Conservation (phyloP, 805 yeast genomes). For the Lipomyces kockii region DNA sequence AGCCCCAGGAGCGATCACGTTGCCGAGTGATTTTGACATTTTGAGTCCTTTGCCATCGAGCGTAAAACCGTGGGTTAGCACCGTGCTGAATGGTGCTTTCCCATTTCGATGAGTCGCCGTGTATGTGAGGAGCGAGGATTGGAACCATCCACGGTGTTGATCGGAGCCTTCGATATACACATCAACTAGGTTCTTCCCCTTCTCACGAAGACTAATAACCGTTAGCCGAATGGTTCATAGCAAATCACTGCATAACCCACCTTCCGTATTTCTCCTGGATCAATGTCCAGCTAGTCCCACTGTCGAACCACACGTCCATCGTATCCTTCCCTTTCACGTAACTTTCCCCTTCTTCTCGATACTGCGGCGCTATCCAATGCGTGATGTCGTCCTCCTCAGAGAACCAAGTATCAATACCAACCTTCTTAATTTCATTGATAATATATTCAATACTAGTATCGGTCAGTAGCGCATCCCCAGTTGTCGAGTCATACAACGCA, state of each 20-base stretch:
- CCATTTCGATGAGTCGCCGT: constrained; percentile 52
- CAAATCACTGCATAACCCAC: constrained; percentile 30
- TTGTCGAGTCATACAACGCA: constrained; percentile 64
- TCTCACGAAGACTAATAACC: constrained; percentile 8
- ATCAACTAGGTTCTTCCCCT: constrained; percentile 63
- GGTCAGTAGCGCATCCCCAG: constrained; percentile 68
- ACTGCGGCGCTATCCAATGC: constrained; percentile 74
- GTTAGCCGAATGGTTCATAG: neutral
- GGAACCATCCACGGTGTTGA: constrained; percentile 99
- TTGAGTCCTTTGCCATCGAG: constrained; percentile 83
- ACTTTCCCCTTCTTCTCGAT: constrained; percentile 49
- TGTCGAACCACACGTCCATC: constrained; percentile 99
- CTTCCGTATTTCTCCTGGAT: constrained; percentile 51
- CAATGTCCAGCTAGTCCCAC: constrained; percentile 89
- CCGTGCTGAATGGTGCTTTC: constrained; percentile 69
- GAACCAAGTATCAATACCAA: constrained; percentile 87
- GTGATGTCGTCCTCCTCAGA: constrained; percentile 53
- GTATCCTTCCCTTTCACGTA: constrained; percentile 81
- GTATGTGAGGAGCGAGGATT: constrained; percentile 83
- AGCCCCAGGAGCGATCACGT: constrained; percentile 70
- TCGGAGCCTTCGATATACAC: constrained; percentile 96
- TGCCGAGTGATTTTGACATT: constrained; percentile 94
- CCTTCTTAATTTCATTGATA: constrained; percentile 57
- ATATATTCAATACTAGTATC: constrained; percentile 61
- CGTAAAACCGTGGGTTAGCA: constrained; percentile 93